Percentiles rank a stretch among this genome's conserved stretches.
These are phyloP conservation scores for Fusarium vanettenii DNA, from an alignment of 2,329 filamentous ascomycete genomes.

Conservation along the genomic window DNA sequence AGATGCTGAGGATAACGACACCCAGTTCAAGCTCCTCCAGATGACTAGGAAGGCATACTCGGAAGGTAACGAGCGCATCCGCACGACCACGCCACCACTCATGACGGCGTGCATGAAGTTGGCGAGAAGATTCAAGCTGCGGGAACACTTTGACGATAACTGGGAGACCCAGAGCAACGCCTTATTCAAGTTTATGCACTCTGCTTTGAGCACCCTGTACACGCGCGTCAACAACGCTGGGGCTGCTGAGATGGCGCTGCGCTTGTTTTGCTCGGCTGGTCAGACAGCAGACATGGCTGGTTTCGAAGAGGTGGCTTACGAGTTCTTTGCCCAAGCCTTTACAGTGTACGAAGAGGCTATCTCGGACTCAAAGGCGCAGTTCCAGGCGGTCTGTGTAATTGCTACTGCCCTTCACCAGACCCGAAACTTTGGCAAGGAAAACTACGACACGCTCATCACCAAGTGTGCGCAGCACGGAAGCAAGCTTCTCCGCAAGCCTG, in stretches of 20 bases:
- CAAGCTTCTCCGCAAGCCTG: slow-evolving; percentile 96
- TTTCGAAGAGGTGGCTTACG: slow-evolving; percentile 96
- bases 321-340: slow-evolving; percentile 98
- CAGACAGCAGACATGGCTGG: slow-evolving; percentile 92
- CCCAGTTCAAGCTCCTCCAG: slow-evolving; percentile 93
- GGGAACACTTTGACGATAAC: slow-evolving; percentile 83
- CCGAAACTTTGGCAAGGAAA: slow-evolving; percentile 92
- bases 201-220: slow-evolving; percentile 86
- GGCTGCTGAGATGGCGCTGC: slow-evolving; percentile 87
- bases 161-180: slow-evolving; percentile 76
- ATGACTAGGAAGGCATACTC: slow-evolving; percentile 86
- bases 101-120: slow-evolving; percentile 92
- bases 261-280: slow-evolving; percentile 90
- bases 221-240: slow-evolving; percentile 81
- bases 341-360: slow-evolving; percentile 98
- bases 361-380: slow-evolving; percentile 95
- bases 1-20: slow-evolving; percentile 86
- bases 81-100: slow-evolving; percentile 93
- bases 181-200: slow-evolving; percentile 96
- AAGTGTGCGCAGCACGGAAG: slow-evolving; percentile 97
- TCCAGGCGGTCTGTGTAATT: slow-evolving; percentile 96
- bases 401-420: slow-evolving; percentile 90
- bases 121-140: slow-evolving; percentile 86
- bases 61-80: slow-evolving; percentile 94
- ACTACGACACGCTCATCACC: slow-evolving; percentile 98